These are phyloP conservation scores for Blastobotrys aristatus DNA, from an alignment of 1,139 yeast genomes.

Conservation along the genomic window DNA sequence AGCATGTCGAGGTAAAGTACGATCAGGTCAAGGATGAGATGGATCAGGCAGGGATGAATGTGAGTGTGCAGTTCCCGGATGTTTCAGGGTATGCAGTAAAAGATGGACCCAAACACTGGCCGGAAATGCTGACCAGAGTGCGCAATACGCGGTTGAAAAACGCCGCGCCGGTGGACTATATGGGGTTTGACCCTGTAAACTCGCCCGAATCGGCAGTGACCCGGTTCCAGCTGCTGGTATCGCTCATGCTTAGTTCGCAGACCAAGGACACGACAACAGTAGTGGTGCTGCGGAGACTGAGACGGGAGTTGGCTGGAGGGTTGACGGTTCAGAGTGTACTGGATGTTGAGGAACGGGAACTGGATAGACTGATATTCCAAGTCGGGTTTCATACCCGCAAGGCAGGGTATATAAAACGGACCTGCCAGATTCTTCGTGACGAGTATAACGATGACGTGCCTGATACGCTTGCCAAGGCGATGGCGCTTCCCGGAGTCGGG, in stretches of 20 bases:
- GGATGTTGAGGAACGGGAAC: constrained; percentile 48
- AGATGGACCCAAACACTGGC: constrained; percentile 28
- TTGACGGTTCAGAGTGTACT: constrained; percentile 39
- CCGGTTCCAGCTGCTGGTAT: constrained; percentile 69
- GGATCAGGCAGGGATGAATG: background rate
- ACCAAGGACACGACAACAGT: constrained; percentile 86
- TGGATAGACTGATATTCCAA: constrained; percentile 63
- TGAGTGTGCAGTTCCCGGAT: constrained; percentile 8
- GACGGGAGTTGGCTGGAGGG: constrained; percentile 36
- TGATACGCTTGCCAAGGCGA: constrained; percentile 57
- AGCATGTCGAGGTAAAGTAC: constrained; percentile 1
- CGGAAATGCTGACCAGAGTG: constrained; percentile 53
- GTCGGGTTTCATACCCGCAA: constrained; percentile 88
- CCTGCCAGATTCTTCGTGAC: constrained; percentile 51
- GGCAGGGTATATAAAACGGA: constrained; percentile 60
- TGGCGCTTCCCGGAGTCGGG: constrained; percentile 84
- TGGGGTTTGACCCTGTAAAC: constrained; percentile 74
- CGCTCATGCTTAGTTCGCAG: constrained; percentile 86
- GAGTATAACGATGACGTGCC: constrained; percentile 58
- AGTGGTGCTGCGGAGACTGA: constrained; percentile 61
- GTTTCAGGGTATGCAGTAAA: constrained; percentile 3
- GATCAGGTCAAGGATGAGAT: background rate
- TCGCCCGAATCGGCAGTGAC: constrained; percentile 37
- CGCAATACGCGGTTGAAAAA: constrained; percentile 60
- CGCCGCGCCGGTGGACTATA: constrained; percentile 77